Base-by-base conservation (phyloP, 2,329 filamentous ascomycete genomes). In the Eutypa lata region DNA sequence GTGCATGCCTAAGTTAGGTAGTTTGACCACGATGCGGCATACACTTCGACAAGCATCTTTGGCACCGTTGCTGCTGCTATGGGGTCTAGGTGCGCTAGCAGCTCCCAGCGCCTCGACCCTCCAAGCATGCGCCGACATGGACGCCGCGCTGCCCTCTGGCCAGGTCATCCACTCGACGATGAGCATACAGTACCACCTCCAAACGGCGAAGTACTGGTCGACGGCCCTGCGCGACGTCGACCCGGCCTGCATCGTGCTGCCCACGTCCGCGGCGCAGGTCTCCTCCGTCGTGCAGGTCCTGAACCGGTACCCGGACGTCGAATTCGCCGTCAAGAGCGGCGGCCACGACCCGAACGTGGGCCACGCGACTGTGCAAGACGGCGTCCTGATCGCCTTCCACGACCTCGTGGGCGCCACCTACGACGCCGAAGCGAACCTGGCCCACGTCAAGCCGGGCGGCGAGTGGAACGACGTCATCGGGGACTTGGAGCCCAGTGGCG, bases 391-490 rank as follows among this genome's bases (percentile, higher is more conserved):
- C 51, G 62, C 67, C 7, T 64, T 68, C 58, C 63, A 63, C 46
- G 63, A 71, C 21, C 54, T 73, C 48, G 58, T 54, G 14, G 71
- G 68, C 22, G 66, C 66, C 14, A 70, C 62, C 16, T 71, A 71
- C 35, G 68, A 71, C 46, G 61, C 60, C 2, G 56, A 52, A 7
- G 68, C 65, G n/a, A 56, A 57, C 26, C 56, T 73, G 11, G 70
- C 72, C 3, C 68, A 65, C 48, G 68, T 74, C 16, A 70, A 68
- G 51, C 70, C 71, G 1, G 71, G 71, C 26, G 70, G 70, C 22
- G 66, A 71, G 53, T 73, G 70, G 70, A 70, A 71, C 49, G 67
- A 73, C 53, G 70, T 73, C 4, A 65, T 71, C 40, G 60, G 63
- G 2, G 59, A 63, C 6, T 58, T 73, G 26, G 66, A 66, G n/a